phyloP scores from a whole-genome alignment of 768 basidiomycete species.

The Auricularia sp. region DNA sequence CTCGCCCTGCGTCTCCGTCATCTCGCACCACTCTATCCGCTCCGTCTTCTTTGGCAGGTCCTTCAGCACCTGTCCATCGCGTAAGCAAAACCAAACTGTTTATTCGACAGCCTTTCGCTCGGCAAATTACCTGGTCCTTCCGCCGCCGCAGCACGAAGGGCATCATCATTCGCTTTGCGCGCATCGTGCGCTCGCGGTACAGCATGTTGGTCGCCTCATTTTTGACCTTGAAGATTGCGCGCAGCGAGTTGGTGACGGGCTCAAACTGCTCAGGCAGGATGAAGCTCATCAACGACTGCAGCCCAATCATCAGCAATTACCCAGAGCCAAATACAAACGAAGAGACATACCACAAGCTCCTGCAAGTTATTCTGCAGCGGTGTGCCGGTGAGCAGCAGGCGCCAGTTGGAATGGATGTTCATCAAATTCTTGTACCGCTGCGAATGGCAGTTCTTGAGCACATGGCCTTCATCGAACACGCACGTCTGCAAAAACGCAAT shows the following conservation, averaged over 20 bases:
- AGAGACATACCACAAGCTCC: constrained; percentile 65
- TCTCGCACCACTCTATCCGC: constrained; percentile 89
- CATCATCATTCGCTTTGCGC: constrained; percentile 99
- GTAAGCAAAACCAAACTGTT: background rate
- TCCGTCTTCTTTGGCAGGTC: constrained; percentile 91
- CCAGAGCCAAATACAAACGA: background rate
- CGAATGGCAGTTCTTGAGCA: constrained; percentile 95
- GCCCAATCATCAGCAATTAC: constrained; percentile 4
- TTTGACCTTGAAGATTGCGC: constrained; percentile 94
- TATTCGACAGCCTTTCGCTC: constrained; percentile 13
- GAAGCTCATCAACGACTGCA: constrained; percentile 92
- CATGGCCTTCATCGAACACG: constrained; percentile 94
- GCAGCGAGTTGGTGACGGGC: constrained; percentile 60
- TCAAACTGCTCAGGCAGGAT: constrained; percentile 88
- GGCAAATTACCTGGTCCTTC: constrained; percentile 63
- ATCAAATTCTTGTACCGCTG: constrained; percentile 87
- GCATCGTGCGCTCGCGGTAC: constrained; percentile 83
- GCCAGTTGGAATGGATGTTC: constrained; percentile 79
- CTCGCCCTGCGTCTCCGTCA: constrained; percentile 71
- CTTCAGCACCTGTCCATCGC: constrained; percentile 57
- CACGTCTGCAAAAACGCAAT: constrained; percentile 47
- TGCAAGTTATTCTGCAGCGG: constrained; percentile 89
- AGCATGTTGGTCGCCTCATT: constrained; percentile 85
- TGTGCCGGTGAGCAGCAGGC: constrained; percentile 87
- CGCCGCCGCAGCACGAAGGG: constrained; percentile 95